Evolutionary conservation across 306 rosid genomes (phyloP).

Genomic region (Gastrolobium bilobum): DNA sequence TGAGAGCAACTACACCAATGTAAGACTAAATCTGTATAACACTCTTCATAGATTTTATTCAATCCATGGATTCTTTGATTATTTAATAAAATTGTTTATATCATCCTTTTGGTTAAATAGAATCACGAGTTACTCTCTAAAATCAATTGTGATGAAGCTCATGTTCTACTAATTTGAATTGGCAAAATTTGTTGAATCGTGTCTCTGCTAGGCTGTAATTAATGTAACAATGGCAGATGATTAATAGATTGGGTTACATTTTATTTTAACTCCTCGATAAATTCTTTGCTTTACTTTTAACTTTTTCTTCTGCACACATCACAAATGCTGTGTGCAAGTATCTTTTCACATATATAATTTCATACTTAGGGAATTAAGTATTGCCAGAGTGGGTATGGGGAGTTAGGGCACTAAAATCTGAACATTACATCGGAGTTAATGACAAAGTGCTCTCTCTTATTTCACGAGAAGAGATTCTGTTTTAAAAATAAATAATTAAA

Average conservation of each 20-base stretch:
- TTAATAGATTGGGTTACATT: slow-evolving; percentile 1
- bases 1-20: slow-evolving; percentile 78
- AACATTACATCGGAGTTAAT: no score
- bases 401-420: no score
- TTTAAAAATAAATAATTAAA: no score
- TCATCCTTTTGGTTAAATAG: no score
- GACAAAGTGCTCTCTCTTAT: no score
- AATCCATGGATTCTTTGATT: slow-evolving; percentile 27
- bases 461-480: no score
- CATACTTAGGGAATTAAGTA: no score
- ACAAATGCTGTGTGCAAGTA: slow-evolving; percentile 6
- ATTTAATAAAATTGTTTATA: no score
- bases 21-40: slow-evolving; percentile 39
- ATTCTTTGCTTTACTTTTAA: not conserved
- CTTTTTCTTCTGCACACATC: not conserved
- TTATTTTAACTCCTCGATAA: slow-evolving; percentile 7
- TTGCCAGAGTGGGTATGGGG: no score
- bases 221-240: not conserved
- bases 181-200: slow-evolving; percentile 9
- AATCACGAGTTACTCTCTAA: not conserved
- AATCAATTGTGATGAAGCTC: slow-evolving; percentile 4
- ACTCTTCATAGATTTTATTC: not conserved
- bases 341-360: no score
- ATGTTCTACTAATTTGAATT: not conserved
- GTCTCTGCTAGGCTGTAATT: not conserved